Evolutionary conservation across 148 eudicot species (phyloP), one percentile per base, ranked within the genome.

Genomic region (Amaranthus hypochondriacus): DNA sequence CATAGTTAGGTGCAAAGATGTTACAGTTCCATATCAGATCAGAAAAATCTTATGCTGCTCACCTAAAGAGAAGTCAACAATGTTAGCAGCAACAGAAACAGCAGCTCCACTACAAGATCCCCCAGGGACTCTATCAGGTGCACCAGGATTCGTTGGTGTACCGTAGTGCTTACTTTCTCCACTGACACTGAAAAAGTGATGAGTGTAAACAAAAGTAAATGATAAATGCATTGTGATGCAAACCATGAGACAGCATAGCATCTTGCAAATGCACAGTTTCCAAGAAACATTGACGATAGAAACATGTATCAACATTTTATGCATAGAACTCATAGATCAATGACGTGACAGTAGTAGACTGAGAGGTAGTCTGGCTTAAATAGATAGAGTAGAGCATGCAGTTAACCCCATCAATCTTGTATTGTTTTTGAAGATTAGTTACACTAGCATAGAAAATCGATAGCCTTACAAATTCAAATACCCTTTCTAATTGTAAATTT

Each of bases 91-190:
- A 66, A 89, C 97, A 69, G 91, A 92, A 9, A 92, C 96, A 83
- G 99, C 92, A 81, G 97, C 94, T 67, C 99, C 99, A 82, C 96
- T 82, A 69, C 88, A 96, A 69, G 95, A 86, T 75, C 99, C 99
- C 71, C 99, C 99, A 50, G 96, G 91, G 69, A 87, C 69, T 75
- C 91, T 81, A 72, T 83, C 76, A 65, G 84, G 84, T 59, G 90
- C 86, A 69, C 83, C 83, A 71, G 99, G 99, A 86, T 96, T 96
- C 61, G 88, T 86, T 28, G 97, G 99, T 64, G 86, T 84, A 68
- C 77, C 99, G 78, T 85, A 92, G 77, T 96, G 89, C 84, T 78
- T 96, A 78, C 88, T 92, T 78, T 90, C 97, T 82, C 99, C 99
- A 80, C 79, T 89, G 7, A 89, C 73, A 69, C 99, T 96, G 92